Percentiles rank a stretch among this genome's conserved stretches.
Conservation (phyloP, 2,329 filamentous ascomycete genomes). For the Xylariales sp. region DNA sequence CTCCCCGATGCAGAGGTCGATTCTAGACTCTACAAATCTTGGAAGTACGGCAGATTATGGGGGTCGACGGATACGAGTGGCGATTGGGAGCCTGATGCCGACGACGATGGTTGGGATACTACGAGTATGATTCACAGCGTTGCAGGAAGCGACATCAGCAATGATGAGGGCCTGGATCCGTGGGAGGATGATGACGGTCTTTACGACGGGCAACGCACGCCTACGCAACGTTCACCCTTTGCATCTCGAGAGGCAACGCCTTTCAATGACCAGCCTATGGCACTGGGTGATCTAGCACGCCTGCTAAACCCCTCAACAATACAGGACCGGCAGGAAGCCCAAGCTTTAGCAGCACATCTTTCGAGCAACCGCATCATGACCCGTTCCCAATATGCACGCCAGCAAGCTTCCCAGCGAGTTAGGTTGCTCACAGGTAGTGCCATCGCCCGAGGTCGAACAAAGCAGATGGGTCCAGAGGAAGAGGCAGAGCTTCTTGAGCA, state of each 20-base stretch:
- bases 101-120: conserved; percentile 62
- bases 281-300: conserved; percentile 66
- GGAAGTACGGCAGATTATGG: conserved; percentile 80
- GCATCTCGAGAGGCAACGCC: conserved; percentile 51
- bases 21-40: conserved; percentile 75
- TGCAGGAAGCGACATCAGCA: conserved; percentile 28
- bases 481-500: conserved; percentile 59
- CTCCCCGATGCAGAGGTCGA: conserved; percentile 65
- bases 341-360: conserved; percentile 76
- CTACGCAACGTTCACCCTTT: conserved; percentile 62
- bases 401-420: conserved; percentile 64
- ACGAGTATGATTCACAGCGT: conserved; percentile 68
- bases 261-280: conserved; percentile 59
- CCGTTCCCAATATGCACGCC: conserved; percentile 68
- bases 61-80: conserved; percentile 77
- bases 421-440: conserved; percentile 57
- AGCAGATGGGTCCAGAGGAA: conserved; percentile 48
- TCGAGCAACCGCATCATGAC: conserved; percentile 70
- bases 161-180: conserved; percentile 40
- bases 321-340: conserved; percentile 77
- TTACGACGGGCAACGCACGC: conserved; percentile 59
- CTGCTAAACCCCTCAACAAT: conserved; percentile 76
- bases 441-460: conserved; percentile 26
- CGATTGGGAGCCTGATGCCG: conserved; percentile 60
- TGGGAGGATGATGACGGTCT: conserved; percentile 42